These are phyloP conservation scores for Pseudogymnoascus sp. DNA, from an alignment of 2,329 filamentous ascomycete genomes.

Conservation along the genomic window DNA sequence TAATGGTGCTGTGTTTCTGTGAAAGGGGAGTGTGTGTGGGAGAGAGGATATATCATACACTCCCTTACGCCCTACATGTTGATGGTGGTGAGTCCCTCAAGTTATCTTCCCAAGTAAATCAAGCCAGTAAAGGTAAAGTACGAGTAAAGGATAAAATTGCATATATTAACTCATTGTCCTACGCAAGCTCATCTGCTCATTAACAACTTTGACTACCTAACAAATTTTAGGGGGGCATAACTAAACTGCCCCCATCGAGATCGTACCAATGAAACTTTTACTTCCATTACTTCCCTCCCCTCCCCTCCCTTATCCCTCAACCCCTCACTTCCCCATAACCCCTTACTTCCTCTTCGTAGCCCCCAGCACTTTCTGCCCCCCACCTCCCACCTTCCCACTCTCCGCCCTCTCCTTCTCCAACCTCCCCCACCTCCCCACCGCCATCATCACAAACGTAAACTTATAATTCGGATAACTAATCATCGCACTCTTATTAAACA, in stretches of 20 bases:
- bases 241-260: not conserved
- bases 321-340: not conserved
- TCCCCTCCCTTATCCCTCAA: not conserved
- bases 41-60: not conserved
- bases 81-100: too few species aligned
- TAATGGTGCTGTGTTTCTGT: not conserved
- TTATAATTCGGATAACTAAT: slow-evolving; percentile 99
- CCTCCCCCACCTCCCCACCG: slow-evolving; percentile 65
- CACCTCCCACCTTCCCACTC: not conserved
- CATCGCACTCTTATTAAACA: slow-evolving; percentile 99
- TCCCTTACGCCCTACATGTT: too few species aligned
- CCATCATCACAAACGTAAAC: slow-evolving; percentile 90
- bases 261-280: not conserved
- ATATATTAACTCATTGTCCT: too few species aligned
- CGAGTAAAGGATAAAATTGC: not conserved
- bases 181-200: not conserved
- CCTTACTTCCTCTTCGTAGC: not conserved
- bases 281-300: not conserved
- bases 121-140: not conserved
- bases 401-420: slow-evolving; percentile 51
- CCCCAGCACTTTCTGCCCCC: not conserved
- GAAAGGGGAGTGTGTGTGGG: not conserved
- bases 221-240: not conserved
- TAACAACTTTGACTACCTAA: not conserved
- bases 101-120: too few species aligned